Conservation (phyloP, 2,329 filamentous ascomycete genomes). For the Botrytis porri region DNA sequence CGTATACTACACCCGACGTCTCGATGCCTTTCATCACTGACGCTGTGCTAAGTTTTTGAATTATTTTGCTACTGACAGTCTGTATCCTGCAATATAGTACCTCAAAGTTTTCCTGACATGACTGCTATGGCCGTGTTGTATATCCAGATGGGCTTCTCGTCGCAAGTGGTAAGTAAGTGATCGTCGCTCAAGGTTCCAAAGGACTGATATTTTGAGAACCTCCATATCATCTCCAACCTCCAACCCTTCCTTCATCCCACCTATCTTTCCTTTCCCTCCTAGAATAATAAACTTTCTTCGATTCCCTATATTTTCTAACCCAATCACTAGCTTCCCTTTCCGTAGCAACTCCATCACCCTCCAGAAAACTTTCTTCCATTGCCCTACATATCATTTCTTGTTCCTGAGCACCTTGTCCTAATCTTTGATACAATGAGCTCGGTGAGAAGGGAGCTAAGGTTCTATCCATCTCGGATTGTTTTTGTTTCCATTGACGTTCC, state of each 20-base stretch:
- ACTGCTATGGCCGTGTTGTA: not conserved
- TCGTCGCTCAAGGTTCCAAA: constrained; percentile 24
- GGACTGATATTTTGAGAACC: not conserved
- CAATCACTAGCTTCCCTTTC: constrained; percentile 86
- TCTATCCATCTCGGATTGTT: constrained; percentile 84
- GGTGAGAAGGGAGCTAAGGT: constrained; percentile 83
- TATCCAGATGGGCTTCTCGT: not conserved
- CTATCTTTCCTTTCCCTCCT: constrained; percentile 83
- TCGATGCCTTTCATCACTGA: not conserved
- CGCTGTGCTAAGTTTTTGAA: not conserved
- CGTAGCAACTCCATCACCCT: constrained; percentile 53
- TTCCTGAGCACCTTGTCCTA: constrained; percentile 74
- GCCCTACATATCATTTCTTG: constrained; percentile 78
- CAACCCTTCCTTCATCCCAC: constrained; percentile 94
- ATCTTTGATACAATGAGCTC: constrained; percentile 77
- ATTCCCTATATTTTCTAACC: constrained; percentile 76
- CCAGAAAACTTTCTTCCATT: constrained; percentile 87
- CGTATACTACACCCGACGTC: not conserved
- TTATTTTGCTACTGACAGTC: not conserved
- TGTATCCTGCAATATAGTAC: not conserved
- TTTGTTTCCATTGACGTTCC: constrained; percentile 87
- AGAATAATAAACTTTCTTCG: constrained; percentile 73
- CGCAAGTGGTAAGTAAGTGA: not conserved
- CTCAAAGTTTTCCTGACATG: not conserved
- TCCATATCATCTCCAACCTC: constrained; percentile 75